A percentile compares a stretch with the other conserved stretches of the same genome.
These are phyloP conservation scores for Talaromyces liani DNA, from an alignment of 495 filamentous ascomycete species.

Conservation along the genomic window DNA sequence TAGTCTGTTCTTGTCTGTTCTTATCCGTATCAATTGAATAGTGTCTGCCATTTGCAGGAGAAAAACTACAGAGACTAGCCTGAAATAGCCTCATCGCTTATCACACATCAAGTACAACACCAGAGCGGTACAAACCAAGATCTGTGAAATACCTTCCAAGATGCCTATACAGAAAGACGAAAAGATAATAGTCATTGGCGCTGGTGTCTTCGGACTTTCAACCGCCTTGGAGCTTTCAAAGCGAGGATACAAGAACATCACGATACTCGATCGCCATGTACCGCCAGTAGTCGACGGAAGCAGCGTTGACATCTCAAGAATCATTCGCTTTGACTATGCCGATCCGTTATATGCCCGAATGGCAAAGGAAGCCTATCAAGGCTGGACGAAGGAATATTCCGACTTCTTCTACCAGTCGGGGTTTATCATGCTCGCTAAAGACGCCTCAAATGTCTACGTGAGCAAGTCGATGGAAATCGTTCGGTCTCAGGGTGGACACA, in stretches of 20 bases:
- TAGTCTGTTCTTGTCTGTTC: too few species aligned
- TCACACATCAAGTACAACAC: constrained; percentile 10
- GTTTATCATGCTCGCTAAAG: constrained; percentile 22
- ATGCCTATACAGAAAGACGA: constrained; percentile 18
- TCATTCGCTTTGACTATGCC: constrained; percentile 62
- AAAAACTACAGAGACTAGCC: too few species aligned
- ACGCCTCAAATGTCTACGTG: constrained; percentile 19
- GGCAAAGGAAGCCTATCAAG: constrained; percentile 46
- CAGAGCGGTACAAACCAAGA: constrained; percentile 6
- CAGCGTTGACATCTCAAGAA: constrained; percentile 50
- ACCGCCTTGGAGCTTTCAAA: constrained; percentile 11
- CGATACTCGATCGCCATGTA: constrained; percentile 46
- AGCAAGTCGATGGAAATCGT: constrained; percentile 15
- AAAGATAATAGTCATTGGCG: constrained; percentile 59
- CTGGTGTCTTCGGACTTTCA: constrained; percentile 41
- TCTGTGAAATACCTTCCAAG: not conserved
- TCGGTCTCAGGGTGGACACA: constrained; percentile 8
- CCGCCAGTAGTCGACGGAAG: constrained; percentile 48
- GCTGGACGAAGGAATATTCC: constrained; percentile 45
- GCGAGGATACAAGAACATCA: constrained; percentile 15
- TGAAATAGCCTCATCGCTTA: too few species aligned
- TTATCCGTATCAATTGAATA: too few species aligned
- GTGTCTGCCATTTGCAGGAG: too few species aligned
- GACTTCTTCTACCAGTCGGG: constrained; percentile 17
- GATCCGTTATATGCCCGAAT: constrained; percentile 54